Evolutionary conservation across 257 asterid genomes (phyloP), one percentile per base, ranked within the genome.

Genomic region (Ajuga chamaepitys): DNA sequence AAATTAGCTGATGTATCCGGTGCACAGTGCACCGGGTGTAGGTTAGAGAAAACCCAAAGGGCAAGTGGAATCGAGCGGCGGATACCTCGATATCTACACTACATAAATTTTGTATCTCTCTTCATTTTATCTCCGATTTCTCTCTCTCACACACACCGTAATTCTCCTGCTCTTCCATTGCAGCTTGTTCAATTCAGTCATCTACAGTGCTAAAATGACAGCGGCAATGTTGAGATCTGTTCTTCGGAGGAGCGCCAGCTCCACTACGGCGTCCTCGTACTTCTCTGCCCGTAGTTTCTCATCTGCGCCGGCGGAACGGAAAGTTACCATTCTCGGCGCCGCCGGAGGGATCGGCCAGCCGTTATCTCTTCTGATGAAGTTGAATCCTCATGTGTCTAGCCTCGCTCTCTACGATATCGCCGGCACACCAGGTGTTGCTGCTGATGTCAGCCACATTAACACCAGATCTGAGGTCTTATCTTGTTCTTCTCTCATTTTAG

Each of bases 331-430:
- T 54, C 73, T 91, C 66, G 98, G 98, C 2, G 98, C 97, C 20
- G 95, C 95, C 26, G 96, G 97, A 0, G 97, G 97, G 41, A 91
- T 88, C 76, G 98, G 98, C 0, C 96, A 92, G 82, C 95, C 98
- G 3, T 62, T 91, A 1, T 73, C 96, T 8, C 85, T 91, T 28
- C 83, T 91, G 13, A 91, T 88, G 98, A 91, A 88, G 84, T 73
- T 91, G 50, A 91, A 86, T 60, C 96, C 96, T 42, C 83, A 86
- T 1, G 95, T 88, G 13, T 83, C 97, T 0, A 69, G 45, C 0
- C 95, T 91, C 52, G 53, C 95, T 14, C 95, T 92, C 62, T 92
- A 92, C 70, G 98, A 87, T 85, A 83, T 92, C 10, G 95, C 95
- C 38, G 95, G 90, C 0, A 87, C 97, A 12, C 96, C 96, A 3